phyloP scores from a whole-genome alignment of 2,329 filamentous ascomycete genomes.

The Rhynchosporium agropyri region DNA sequence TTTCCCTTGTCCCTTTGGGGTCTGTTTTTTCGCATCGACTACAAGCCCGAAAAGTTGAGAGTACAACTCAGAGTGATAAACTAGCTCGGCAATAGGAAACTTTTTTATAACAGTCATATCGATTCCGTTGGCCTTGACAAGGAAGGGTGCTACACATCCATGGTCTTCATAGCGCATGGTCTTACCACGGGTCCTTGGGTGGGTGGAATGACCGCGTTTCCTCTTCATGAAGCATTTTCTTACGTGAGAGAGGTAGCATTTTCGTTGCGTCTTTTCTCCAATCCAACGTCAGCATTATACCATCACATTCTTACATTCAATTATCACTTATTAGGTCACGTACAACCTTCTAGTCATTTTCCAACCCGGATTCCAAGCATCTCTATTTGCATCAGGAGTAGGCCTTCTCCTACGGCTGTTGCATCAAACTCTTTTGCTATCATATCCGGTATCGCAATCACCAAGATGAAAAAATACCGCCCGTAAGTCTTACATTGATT shows the following conservation, averaged over 20 bases:
- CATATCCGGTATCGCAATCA: conserved; percentile 35
- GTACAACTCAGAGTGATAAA: conserved; percentile 55
- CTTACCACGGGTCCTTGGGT: conserved; percentile 59
- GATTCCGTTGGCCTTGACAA: conserved; percentile 62
- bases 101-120: conserved; percentile 58
- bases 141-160: conserved; percentile 63
- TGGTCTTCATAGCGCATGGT: conserved; percentile 64
- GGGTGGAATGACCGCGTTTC: conserved; percentile 52
- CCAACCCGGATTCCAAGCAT: conserved; percentile 47
- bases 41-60: conserved; percentile 12
- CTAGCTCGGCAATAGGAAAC: conserved; percentile 61
- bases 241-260: conserved; percentile 17
- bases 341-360: conserved; percentile 54
- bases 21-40: conserved; percentile 24
- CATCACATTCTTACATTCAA: conserved; percentile 45
- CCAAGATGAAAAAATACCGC: conserved; percentile 34
- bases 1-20: conserved; percentile 14
- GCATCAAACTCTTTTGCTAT: conserved; percentile 33
- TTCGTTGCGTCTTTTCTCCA: conserved; percentile 19
- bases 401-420: conserved; percentile 46
- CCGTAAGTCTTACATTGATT: conserved; percentile 19
- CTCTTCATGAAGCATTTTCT: conserved; percentile 34
- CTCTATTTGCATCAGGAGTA: conserved; percentile 43
- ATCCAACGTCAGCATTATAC: conserved; percentile 31
- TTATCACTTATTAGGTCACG: conserved; percentile 44